Percentiles rank a stretch among this genome's conserved stretches.
phyloP scores from a whole-genome alignment of 2,329 filamentous ascomycete genomes.

The Phyllosticta capitalensis region DNA sequence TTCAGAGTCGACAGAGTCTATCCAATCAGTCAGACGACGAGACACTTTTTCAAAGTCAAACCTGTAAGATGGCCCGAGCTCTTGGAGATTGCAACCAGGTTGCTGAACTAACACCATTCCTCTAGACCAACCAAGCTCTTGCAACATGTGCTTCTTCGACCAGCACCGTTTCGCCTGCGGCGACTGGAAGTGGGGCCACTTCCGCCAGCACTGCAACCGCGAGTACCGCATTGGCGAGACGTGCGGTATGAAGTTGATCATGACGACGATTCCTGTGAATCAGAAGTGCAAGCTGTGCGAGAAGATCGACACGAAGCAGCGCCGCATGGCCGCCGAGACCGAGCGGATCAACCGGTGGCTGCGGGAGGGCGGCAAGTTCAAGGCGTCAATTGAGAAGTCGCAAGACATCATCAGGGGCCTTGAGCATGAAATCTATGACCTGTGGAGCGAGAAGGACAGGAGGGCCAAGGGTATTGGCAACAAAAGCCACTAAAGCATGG shows the following conservation, averaged over 20 bases:
- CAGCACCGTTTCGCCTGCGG: conserved; percentile 76
- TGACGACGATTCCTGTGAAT: conserved; percentile 54
- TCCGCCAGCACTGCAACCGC: conserved; percentile 84
- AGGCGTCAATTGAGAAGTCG: conserved; percentile 56
- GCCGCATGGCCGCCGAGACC: conserved; percentile 63
- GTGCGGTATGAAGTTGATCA: conserved; percentile 86
- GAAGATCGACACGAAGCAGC: conserved; percentile 77
- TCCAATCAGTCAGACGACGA: conserved; percentile 11
- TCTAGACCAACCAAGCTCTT: conserved; percentile 9
- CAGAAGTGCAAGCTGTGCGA: conserved; percentile 76
- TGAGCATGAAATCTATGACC: conserved; percentile 56
- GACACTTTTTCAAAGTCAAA: conserved; percentile 8
- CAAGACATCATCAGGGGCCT: conserved; percentile 64
- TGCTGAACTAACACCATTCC: conserved; percentile 3
- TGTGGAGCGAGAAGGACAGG: conserved; percentile 47
- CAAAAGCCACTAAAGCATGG: conserved; percentile 13
- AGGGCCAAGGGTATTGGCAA: conserved; percentile 21
- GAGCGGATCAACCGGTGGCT: conserved; percentile 70
- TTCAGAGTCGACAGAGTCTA: conserved; percentile 2
- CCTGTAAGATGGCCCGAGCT: conserved; percentile 11
- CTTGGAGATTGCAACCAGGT: conserved; percentile 1
- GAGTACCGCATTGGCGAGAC: conserved; percentile 95
- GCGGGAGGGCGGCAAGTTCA: conserved; percentile 53
- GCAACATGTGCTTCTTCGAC: conserved; percentile 88
- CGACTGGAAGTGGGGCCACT: conserved; percentile 92